Base-by-base conservation (phyloP, 2,329 filamentous ascomycete genomes). In the Diaporthe destruens region DNA sequence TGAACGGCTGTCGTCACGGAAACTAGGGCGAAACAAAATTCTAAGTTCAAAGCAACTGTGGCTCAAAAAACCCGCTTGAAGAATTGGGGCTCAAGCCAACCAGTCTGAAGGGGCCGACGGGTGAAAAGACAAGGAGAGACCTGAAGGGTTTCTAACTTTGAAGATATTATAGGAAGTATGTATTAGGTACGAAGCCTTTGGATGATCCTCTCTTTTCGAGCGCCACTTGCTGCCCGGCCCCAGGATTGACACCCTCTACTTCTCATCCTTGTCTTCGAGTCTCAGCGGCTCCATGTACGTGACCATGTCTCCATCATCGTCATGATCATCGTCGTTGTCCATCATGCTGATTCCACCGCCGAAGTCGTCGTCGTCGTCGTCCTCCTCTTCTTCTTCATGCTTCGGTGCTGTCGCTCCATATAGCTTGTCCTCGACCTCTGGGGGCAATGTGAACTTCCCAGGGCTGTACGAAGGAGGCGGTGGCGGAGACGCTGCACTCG, bases 281-380 rank as follows among this genome's bases (percentile, higher is more conserved):
- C 72, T 66, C 2, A 74, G 34, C 12, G 75, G 75, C 42, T 75
- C 75, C 18, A 72, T 57, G 20, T 74, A 74, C 1, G 71, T 71
- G 14, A 75, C 67, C 71, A 72, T 72, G 14, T 73, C 70, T 7
- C 75, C 71, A n/a, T 56, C 72, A 23, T 56, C 69, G n/a, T 55
- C 49, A 67, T 53, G 11, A 1, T 36, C 42, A 36, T 72, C 49
- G 8, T 74, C 56, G 5, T 75, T 67, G 3, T 72, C 69, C 68
- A 70, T 61, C 67, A 49, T 69, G 42, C 55, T 59, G n/a, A 69
- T 59, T n/a, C 72, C 72, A 8, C 56, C 54, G 12, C 42, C 67
- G 8, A 72, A 70, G 25, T 75, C 72, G 29, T 29, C 29, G 29
- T 29, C 29, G 29, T 29, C 29, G 29, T 29, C 3, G 29, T 55